These are phyloP conservation scores for Penicillium sp. DNA, from an alignment of 2,329 filamentous ascomycete genomes.

Conservation along the genomic window DNA sequence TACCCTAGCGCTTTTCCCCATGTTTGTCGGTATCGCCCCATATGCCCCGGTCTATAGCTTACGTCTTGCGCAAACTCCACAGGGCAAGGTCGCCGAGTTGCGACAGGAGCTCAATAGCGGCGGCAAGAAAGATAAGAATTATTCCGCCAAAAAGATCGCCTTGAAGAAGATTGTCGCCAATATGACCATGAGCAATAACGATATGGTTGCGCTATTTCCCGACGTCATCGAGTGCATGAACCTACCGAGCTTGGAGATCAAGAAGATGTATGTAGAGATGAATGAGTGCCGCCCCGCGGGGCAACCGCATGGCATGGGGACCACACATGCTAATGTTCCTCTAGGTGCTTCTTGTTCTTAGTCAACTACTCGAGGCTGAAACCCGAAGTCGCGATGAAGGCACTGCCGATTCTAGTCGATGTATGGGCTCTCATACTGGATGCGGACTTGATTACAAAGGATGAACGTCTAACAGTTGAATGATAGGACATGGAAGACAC, in stretches of 20 bases:
- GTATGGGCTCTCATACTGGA: slow-evolving; percentile 49
- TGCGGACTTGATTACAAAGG: neutral
- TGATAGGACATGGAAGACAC: slow-evolving; percentile 84
- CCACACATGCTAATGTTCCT: slow-evolving; percentile 12
- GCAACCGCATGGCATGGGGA: neutral
- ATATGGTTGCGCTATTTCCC: slow-evolving; percentile 96
- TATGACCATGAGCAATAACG: slow-evolving; percentile 99
- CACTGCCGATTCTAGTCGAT: slow-evolving; percentile 81
- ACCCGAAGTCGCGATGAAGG: slow-evolving; percentile 90
- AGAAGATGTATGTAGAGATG: slow-evolving; percentile 78
- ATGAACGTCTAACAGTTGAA: slow-evolving; percentile 11
- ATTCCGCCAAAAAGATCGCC: slow-evolving; percentile 91
- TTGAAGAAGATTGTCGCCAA: slow-evolving; percentile 99
- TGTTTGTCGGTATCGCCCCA: slow-evolving; percentile 34
- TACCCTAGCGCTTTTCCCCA: slow-evolving; percentile 17
- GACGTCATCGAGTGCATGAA: slow-evolving; percentile 96
- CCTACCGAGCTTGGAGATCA: slow-evolving; percentile 92
- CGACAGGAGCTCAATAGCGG: slow-evolving; percentile 91
- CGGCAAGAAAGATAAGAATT: slow-evolving; percentile 98
- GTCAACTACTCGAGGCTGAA: slow-evolving; percentile 97
- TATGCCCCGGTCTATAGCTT: slow-evolving; percentile 33
- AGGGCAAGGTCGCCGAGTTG: slow-evolving; percentile 99
- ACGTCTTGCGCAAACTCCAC: slow-evolving; percentile 47
- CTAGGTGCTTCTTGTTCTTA: slow-evolving; percentile 93
- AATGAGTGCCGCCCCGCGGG: neutral